Evolutionary conservation across 148 eudicot genomes (phyloP), one percentile per base, ranked within the genome.

Genomic region (Euryodendron excelsum): DNA sequence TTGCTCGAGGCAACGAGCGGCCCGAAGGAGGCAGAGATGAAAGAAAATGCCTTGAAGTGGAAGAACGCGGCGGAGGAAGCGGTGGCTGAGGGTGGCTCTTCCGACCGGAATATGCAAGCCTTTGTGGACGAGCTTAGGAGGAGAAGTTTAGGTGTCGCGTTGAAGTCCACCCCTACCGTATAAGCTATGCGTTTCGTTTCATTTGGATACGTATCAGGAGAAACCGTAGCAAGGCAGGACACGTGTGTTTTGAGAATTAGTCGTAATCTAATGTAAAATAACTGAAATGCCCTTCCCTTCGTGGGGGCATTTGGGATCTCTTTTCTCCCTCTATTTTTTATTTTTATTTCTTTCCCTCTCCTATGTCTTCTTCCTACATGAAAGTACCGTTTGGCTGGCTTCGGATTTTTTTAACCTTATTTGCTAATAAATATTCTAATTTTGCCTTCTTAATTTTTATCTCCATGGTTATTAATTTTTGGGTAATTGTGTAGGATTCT

Each of bases 1-100:
- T 55, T 94, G 47, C 67, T 77, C 39, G 93, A 86, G 11, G 93
- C 91, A 2, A 84, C 83, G 0, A 71, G 60, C 0, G 93, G 94
- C 0, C 82, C 84, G 0, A 87, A 83, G 79, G 89, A 88, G 5
- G 80, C 6, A 20, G 91, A 88, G 80, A 84, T 90, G 81, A 94
- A 82, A 84, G 70, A 78, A 64, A 91, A 88, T 3, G 92, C 94
- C 25, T 55, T 82, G 59, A 87, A 80, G 78, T 89, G 90, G 93
- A 89, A 89, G 84, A 82, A 75, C 14, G 79, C 65, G 31, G 94
- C 98, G 44, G 87, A 83, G 53, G 82, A 78, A 58, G 94, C 91
- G 13, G 84, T 86, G 72, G 79, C 84, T 12, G 90, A 89, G 3
- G 93, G 95, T 9, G 94, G 98, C 10, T 89, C 92, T 4, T 92